Evolutionary conservation across 495 filamentous ascomycete genomes (phyloP), one percentile per base, ranked within the genome.

Genomic region (Staphylotrichum tortipilum): DNA sequence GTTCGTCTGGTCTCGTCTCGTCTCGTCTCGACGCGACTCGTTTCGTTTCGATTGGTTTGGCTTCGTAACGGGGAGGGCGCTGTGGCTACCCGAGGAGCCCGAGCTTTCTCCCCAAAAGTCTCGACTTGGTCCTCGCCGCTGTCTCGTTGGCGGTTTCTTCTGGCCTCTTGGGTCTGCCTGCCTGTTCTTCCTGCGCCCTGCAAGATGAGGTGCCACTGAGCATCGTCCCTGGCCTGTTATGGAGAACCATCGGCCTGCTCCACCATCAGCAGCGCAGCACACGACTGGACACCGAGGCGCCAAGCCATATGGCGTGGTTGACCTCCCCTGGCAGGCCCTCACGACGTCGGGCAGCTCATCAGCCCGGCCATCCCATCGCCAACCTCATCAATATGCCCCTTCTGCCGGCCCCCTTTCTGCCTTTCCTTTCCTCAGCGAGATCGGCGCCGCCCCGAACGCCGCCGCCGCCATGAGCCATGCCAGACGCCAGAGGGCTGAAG

Each of bases 401-500:
- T 26, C 36, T 10, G 24, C 35, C 19, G 40, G 30, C 29, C 29
- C 37, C 14, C 42, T 38, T 37, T 44, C 37, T 8, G 22, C 35
- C 15, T 49, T 39, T n/a, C 18, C 47, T 21, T 15, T 31, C 8
- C 45, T 38, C 34, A 18, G 34, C 22, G 24, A 33, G 34, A 17
- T 44, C 26, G 21, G 47, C 31, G n/a, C 42, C 43, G 30, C 4
- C 28, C 22, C 34, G 8, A 30, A 34, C 12, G 7, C 15, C 44
- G 55, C 62, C 12, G 7, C 15, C 44, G 55, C 62, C 44, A 62
- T 62, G 60, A 57, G 50, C 43, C 55, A 50, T 44, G 45, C 47
- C 40, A 57, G 47, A 39, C 53, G 47, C 50, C 26, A 18, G 29
- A 51, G 49, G 24, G 55, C 49, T 49, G 56, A 58, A 50, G 44